Evolutionary conservation across 768 basidiomycete genomes (phyloP), one percentile per base, ranked within the genome.

Genomic region (Boletus coccyginus): DNA sequence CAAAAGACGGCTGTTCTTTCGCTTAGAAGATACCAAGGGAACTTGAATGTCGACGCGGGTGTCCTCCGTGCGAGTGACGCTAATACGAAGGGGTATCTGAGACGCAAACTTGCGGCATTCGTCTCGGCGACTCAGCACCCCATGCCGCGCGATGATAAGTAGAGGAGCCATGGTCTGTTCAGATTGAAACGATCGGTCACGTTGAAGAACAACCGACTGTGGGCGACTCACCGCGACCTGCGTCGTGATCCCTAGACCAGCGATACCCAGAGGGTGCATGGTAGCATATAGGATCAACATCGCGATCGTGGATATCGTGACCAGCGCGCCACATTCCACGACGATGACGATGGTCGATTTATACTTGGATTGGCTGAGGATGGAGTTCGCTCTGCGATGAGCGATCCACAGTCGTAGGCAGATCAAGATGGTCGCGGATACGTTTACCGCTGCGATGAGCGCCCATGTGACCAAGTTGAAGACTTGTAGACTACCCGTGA

Each of bases 281-380:
- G 48, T 46, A 5, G 55, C 43, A 6, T 58, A 58, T 36, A 67
- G 8, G 11, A 61, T 33, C 33, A 67, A 33, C 56, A 69, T 56
- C 1, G 55, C 50, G 7, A 50, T 8, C 5, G 65, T 52, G 42
- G 55, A 58, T 1, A 50, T 5, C 35, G 65, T 65, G 35, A 68
- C 60, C 27, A 68, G 7, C 0, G 56, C 59, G 19, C 66, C 65
- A 10, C 62, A 69, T 40, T 68, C 66, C 17, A 65, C 55, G 48
- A 65, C 54, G 45, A 64, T 13, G 31, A 62, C 5, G 24, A 59
- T 44, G 14, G 52, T 52, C n/a, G 66, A 61, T 43, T 57, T 57
- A 17, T 69, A 67, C 9, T n/a, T 55, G 27, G 44, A 63, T 7
- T 36, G 41, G 19, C 19, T 49, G 12, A 53, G 36, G 1, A 56